Base-by-base conservation (phyloP, 495 filamentous ascomycete genomes). In the Xylaria cubensis region DNA sequence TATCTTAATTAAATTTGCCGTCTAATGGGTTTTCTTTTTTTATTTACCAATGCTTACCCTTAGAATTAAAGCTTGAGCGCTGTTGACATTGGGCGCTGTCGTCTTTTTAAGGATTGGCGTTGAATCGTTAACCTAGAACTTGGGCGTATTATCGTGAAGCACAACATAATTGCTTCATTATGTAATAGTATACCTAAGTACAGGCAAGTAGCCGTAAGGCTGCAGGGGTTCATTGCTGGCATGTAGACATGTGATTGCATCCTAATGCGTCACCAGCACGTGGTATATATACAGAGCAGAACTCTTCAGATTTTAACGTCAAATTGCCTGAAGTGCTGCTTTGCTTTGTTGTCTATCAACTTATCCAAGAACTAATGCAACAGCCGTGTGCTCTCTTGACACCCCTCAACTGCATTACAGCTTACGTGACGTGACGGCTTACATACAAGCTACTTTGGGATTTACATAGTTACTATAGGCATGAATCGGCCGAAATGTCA, bases 211-310 rank as follows among this genome's bases (percentile, higher is more conserved):
- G 70, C 62, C 10, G 63, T 72, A 72, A 71, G 70, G 70, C 70
- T 72, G 70, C 70, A 69, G 59, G 72, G 72, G 65, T 73, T n/a
- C 58, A 72, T 66, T 24, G 53, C 46, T 67, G 62, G 41, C n/a
- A 56, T 69, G 15, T 12, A 61, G 51, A 70, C 76, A 78, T 78
- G 77, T 78, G 77, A 78, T 74, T 56, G 50, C 36, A 55, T 66
- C 67, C 69, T 64, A 55, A 67, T 62, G 72, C 72, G 46, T 55
- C 59, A 17, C 39, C 51, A 42, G 66, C 66, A 73, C 64, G 67
- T 69, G 72, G 72, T 64, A 53, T 24, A 29, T 32, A 46, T 48
- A 21, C 50, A 5, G 21, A 56, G 65, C 65, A 42, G n/a, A 56
- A 67, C 4, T 19, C 34, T 55, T 51, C 34, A 44, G 26, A 26